These are phyloP conservation scores for Teratosphaeriaceae sp. DNA, from an alignment of 2,329 filamentous ascomycete genomes.

Conservation along the genomic window DNA sequence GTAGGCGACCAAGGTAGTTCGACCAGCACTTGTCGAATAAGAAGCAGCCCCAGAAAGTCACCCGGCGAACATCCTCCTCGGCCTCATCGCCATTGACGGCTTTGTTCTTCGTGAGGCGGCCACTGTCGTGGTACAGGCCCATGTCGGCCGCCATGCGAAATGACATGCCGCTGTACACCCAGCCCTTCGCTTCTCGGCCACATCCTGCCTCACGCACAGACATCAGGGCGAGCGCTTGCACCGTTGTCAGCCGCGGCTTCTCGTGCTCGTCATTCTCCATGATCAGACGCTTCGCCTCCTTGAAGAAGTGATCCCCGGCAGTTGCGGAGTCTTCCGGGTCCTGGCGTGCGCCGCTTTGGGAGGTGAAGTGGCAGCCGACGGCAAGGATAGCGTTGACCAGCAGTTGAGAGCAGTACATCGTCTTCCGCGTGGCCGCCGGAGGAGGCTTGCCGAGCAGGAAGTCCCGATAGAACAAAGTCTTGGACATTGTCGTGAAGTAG, in stretches of 20 bases:
- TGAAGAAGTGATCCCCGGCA: conserved; percentile 93
- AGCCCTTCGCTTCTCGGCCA: conserved; percentile 87
- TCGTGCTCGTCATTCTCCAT: conserved; percentile 91
- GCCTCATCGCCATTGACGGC: conserved; percentile 53
- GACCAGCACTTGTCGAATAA: conserved; percentile 99
- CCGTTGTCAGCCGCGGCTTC: conserved; percentile 77
- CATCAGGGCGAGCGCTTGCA: conserved; percentile 92
- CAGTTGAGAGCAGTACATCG: conserved; percentile 77
- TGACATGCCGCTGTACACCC: conserved; percentile 98
- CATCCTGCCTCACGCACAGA: conserved; percentile 94
- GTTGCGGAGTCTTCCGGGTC: conserved; percentile 70
- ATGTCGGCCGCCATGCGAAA: conserved; percentile 97
- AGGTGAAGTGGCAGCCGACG: conserved; percentile 88
- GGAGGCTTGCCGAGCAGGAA: conserved; percentile 65
- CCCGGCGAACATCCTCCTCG: conserved; percentile 79
- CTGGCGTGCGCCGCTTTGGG: conserved; percentile 63
- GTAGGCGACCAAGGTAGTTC: conserved; percentile 87
- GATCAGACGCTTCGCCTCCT: conserved; percentile 83
- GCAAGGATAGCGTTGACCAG: conserved; percentile 92
- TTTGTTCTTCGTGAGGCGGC: conserved; percentile 50
- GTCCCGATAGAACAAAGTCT: conserved; percentile 77
- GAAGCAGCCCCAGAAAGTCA: conserved; percentile 98
- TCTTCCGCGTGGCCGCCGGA: conserved; percentile 42
- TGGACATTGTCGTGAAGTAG: conserved; percentile 88
- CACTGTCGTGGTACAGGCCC: conserved; percentile 78